These are phyloP conservation scores for Penicillium rolfsii DNA, from an alignment of 2,329 filamentous ascomycete species.

Conservation along the genomic window DNA sequence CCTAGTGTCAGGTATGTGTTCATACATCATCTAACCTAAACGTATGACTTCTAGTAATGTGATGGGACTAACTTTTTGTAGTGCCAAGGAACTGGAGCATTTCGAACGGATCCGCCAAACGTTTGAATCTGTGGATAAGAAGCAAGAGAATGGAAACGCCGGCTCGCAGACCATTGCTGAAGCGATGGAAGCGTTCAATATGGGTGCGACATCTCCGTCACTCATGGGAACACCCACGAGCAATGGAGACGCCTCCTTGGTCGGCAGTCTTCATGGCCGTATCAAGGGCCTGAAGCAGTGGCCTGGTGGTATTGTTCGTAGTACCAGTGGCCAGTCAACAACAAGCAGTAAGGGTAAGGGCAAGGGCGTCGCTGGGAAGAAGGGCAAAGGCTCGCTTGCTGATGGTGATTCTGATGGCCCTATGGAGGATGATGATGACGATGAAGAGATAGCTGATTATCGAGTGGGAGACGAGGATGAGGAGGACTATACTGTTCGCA, in stretches of 20 bases:
- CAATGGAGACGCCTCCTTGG: conserved; percentile 31
- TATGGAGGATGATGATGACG: conserved; percentile 36
- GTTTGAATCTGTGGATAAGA: conserved; percentile 69
- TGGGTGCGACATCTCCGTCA: conserved; percentile 22
- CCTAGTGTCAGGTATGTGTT: conserved; percentile 70
- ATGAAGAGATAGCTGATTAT: conserved; percentile 30
- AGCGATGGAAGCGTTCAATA: conserved; percentile 41
- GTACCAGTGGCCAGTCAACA: conserved; percentile 35
- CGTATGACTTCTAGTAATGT: not conserved
- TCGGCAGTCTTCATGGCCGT: conserved; percentile 26
- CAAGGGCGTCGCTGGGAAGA: conserved; percentile 30
- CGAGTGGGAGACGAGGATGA: conserved; percentile 36
- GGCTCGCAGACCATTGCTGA: conserved; percentile 43
- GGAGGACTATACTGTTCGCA: conserved; percentile 43
- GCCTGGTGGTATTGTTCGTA: conserved; percentile 32
- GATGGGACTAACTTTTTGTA: conserved; percentile 46
- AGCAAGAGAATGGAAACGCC: conserved; percentile 35
- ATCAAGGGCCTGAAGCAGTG: conserved; percentile 40
- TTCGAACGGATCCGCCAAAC: conserved; percentile 81
- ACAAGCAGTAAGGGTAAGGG: conserved; percentile 36
- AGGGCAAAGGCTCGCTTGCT: conserved; percentile 45
- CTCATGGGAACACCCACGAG: conserved; percentile 28
- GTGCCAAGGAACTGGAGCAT: conserved; percentile 85
- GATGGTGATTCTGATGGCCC: conserved; percentile 41
- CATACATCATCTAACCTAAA: not conserved